Conservation (phyloP, 1,139 yeast species). For the Geotrichum aggregatum region DNA sequence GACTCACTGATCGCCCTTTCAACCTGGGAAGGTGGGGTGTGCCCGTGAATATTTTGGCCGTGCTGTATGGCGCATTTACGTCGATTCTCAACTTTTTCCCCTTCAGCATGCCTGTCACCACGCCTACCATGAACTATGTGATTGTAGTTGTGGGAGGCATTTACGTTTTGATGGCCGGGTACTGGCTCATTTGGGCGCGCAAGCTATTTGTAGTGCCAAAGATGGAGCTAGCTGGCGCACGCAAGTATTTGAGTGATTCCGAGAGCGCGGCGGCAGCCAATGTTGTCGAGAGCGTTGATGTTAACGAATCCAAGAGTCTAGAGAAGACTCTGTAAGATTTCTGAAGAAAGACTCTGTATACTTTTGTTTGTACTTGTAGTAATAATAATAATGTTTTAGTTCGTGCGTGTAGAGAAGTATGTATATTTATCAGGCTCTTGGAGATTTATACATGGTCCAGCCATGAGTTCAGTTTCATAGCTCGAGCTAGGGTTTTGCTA, state of each 20-base stretch:
- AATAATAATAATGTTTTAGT: not conserved
- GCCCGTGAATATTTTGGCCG: constrained; percentile 54
- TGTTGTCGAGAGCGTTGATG: not conserved
- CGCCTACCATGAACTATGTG: constrained; percentile 69
- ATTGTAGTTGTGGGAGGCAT: constrained; percentile 43
- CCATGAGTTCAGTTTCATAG: too few relatives aligned
- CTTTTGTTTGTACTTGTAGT: too few relatives aligned
- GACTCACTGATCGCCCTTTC: constrained; percentile 67
- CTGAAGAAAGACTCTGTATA: too few relatives aligned
- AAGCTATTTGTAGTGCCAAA: constrained; percentile 19
- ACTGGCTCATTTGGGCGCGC: constrained; percentile 21
- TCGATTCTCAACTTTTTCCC: constrained; percentile 68
- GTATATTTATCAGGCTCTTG: too few relatives aligned
- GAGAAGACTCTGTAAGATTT: too few relatives aligned
- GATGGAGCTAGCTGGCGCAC: constrained; percentile 13
- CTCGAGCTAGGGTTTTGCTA: too few relatives aligned
- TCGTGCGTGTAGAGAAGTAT: too few relatives aligned
- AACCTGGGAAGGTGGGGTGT: constrained; percentile 60
- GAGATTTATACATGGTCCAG: too few relatives aligned
- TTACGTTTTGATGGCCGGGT: constrained; percentile 16
- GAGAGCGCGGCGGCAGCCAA: too few relatives aligned
- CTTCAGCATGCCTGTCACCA: constrained; percentile 60
- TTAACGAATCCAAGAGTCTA: not conserved
- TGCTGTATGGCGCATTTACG: constrained; percentile 58
- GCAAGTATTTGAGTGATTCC: too few relatives aligned